A percentile compares a stretch with the other conserved stretches of the same genome.
Conservation (phyloP, 2,329 filamentous ascomycete species). For the Boeremia lycopersici region DNA sequence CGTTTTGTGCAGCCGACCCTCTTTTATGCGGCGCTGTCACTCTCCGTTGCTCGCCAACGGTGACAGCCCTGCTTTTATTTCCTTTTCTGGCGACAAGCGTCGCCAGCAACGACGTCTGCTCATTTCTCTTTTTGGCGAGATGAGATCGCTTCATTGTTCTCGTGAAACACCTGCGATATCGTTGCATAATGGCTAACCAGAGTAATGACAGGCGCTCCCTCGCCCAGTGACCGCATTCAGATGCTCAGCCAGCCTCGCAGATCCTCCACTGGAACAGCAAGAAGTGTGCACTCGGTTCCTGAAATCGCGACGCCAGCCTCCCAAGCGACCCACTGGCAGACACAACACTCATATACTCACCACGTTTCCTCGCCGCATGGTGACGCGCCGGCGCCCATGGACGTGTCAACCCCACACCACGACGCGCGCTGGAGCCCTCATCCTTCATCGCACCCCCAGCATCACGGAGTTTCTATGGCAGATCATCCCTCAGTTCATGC, state of each 20-base stretch:
- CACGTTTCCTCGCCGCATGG: conserved; percentile 46
- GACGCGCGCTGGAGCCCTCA: conserved; percentile 45
- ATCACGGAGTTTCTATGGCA: conserved; percentile 42
- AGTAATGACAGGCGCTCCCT: conserved; percentile 39
- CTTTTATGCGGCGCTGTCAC: conserved; percentile 16
- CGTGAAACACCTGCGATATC: conserved; percentile 23
- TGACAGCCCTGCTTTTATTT: conserved; percentile 17
- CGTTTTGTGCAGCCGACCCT: conserved; percentile 30
- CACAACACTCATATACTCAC: conserved; percentile 41
- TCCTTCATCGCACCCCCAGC: conserved; percentile 39
- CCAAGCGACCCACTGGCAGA: conserved; percentile 46
- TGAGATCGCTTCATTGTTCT: conserved; percentile 10
- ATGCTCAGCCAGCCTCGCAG: conserved; percentile 47
- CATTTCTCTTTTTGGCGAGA: conserved; percentile 13
- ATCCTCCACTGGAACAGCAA: conserved; percentile 46
- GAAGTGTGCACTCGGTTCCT: conserved; percentile 46
- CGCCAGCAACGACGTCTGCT: conserved; percentile 25
- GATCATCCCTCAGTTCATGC: conserved; percentile 41
- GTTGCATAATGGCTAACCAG: conserved; percentile 28
- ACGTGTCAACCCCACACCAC: conserved; percentile 35
- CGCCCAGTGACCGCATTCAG: conserved; percentile 48
- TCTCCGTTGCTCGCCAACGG: conserved; percentile 19
- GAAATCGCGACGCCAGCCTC: conserved; percentile 46
- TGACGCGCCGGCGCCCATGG: conserved; percentile 37
- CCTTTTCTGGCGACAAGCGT: conserved; percentile 36